Base-by-base conservation (phyloP, 495 filamentous ascomycete genomes). In the Penicillium parvum region DNA sequence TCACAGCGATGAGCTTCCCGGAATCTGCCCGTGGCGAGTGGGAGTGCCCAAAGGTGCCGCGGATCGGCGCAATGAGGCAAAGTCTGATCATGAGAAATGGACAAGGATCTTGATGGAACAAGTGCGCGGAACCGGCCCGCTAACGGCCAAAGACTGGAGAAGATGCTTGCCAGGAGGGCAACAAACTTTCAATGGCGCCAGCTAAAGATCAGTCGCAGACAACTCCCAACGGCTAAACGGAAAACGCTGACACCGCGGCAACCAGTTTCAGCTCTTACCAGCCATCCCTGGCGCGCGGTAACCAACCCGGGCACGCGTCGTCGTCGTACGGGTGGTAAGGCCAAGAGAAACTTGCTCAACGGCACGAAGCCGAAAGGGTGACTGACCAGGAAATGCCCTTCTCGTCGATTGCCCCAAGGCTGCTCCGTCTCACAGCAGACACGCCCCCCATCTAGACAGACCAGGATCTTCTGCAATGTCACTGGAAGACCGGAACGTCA, bases 291-390 rank as follows among this genome's bases (percentile, higher is more conserved):
- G 26, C 32, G n/a, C 20, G 33, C 23, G 15, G 18, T 40, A 54
- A 23, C 53, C 57, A 60, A 60, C 34, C 47, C 53, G 23, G 34
- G 19, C 20, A 8, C 32, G 21, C 26, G 10, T 12, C 32, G 12
- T 18, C 26, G 57, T 60, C 33, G 27, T 33, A 57, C 57, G 45
- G 29, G 32, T 19, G 25, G 23, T 37, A 43, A 32, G 29, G 28
- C 45, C 38, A 49, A 44, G 37, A 26, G 44, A 51, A 52, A 52
- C 19, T 22, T 43, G 45, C 47, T 45, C 50, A 45, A 17, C 50
- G 39, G 45, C 40, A 58, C 37, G 44, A 47, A 48, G 47, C 50
- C 50, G 45, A 52, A 28, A 45, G 27, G 33, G 30, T 38, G 23
- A 7, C 19, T 19, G 2, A 21, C 32, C 30, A 50, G 50, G 44